Base-by-base conservation (phyloP, 495 filamentous ascomycete genomes). In the Neurospora sp. region DNA sequence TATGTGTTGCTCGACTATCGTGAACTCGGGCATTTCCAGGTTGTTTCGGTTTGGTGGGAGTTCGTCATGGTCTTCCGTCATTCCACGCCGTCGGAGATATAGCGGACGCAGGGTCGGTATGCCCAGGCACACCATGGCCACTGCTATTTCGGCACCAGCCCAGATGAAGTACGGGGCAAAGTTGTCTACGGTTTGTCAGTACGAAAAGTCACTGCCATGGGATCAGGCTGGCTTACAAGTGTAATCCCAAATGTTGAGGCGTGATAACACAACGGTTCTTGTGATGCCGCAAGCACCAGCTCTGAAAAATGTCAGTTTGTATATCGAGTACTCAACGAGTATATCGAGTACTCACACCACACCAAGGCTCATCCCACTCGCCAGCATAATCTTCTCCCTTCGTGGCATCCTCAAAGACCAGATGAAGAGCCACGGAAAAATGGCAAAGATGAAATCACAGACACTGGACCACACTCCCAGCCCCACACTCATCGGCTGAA, bases 371-470 rank as follows among this genome's bases (percentile, higher is more conserved):
- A 84, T 85, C 5, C 83, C 79, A 14, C 80, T 76, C 5, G 81
- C 80, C 16, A 85, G 69, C 70, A 83, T 77, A 31, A 82, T 69
- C 73, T 85, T 85, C 38, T 85, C 84, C 22, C 77, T 71, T 37
- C 73, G 76, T 16, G 80, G 78, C 80, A 85, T 85, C 20, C 78
- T 79, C 39, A 85, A 72, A 9, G 77, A 78, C 72, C 75, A 77
- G 40, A 83, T 85, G 44, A 85, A 82, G 18, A 84, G 42, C 81
- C 82, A 85, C 16, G 83, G 83, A n/a, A 85, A 82, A 11, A 78
- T 74, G 38, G 82, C 83, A 53, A 85, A 83, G 69, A 82, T 78
- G 71, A 85, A 82, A 73, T 85, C 84, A 71, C 82, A 80, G 11
- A 78, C 73, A 69, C 80, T 81, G 2, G 82, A 82, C 77, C 82